These are phyloP conservation scores for Xylariaceae sp. DNA, from an alignment of 2,329 filamentous ascomycete species.

Conservation along the genomic window DNA sequence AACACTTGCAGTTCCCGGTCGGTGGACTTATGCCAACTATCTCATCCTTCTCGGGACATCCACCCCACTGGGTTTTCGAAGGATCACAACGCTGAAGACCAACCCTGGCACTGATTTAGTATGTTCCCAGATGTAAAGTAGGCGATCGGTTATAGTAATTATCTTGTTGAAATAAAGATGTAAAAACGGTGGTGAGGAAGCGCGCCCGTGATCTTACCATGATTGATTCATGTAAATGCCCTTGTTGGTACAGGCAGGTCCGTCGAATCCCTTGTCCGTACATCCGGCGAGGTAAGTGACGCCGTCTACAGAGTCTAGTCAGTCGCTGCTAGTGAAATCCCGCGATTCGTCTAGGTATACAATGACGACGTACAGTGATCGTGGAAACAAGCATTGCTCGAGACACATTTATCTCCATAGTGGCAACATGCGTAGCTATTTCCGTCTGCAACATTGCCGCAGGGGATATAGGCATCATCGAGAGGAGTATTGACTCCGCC, in stretches of 20 bases:
- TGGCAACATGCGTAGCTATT: conserved; percentile 20
- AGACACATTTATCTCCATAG: conserved; percentile 18
- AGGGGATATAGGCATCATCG: conserved; percentile 18
- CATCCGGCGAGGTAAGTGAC: conserved; percentile 21
- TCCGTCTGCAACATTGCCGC: conserved; percentile 18
- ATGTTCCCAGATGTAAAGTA: not conserved
- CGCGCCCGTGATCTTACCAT: conserved; percentile 8
- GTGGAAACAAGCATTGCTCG: conserved; percentile 19
- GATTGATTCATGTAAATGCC: conserved; percentile 15
- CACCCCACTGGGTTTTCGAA: conserved; percentile 13
- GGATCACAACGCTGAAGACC: conserved; percentile 16
- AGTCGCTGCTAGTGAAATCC: conserved; percentile 2
- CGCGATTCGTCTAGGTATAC: not conserved
- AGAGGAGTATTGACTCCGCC: conserved; percentile 12
- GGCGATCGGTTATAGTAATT: not conserved
- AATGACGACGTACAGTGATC: conserved; percentile 11
- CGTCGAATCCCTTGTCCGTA: conserved; percentile 18
- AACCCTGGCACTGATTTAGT: conserved; percentile 13
- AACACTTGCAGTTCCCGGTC: conserved; percentile 14
- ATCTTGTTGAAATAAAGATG: not conserved
- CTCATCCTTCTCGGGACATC: conserved; percentile 13
- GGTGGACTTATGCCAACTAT: conserved; percentile 13
- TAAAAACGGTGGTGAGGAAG: not conserved
- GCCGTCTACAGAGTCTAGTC: conserved; percentile 6
- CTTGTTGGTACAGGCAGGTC: conserved; percentile 17